Evolutionary conservation across 1,139 yeast species (phyloP), one percentile per base, ranked within the genome.

Genomic region (Pichia sp.): DNA sequence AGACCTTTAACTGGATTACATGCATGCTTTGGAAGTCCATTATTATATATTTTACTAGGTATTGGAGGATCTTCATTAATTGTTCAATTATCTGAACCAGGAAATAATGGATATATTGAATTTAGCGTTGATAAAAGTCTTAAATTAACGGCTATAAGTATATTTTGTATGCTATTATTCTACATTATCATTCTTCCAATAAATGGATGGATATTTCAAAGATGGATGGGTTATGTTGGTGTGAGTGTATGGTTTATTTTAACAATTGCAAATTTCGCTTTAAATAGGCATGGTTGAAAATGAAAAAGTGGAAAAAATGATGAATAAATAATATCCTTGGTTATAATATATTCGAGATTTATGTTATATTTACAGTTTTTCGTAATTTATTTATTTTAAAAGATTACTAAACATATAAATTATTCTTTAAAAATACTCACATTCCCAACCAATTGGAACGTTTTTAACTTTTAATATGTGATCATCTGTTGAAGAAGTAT

Each of bases 21-120:
- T 43, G 81, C 81, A 1, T 76, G 82, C 54, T 75, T 76, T 57
- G 82, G 82, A 1, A 74, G 80, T 0, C 81, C 82, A 0, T 59
- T 76, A 10, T 57, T 76, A 25, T 69, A 78, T 26, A 60, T 75
- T 31, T 63, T 73, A 67, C 30, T 64, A 64, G 65, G 82, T 69
- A 33, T 59, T 61, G 51, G 76, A 56, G 55, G 57, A 16, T 61
- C 61, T 43, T 72, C 76, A 0, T 50, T 72, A n/a, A 46, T 73
- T 4, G 55, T 69, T 4, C 61, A 67, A 37, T 40, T 57, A 3
- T 44, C 45, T 30, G 40, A 51, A 4, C 25, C 30, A 1, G 26
- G 29, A 1, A n/a, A n/a, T 6, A 28, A 31, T 20, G 39, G 38
- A 7, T 22, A 23, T 32, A 51, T 61, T 33, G 43, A 36, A 5